Evolutionary conservation across 2,329 filamentous ascomycete species (phyloP).

Genomic region (Ophiostoma triangulosporum): DNA sequence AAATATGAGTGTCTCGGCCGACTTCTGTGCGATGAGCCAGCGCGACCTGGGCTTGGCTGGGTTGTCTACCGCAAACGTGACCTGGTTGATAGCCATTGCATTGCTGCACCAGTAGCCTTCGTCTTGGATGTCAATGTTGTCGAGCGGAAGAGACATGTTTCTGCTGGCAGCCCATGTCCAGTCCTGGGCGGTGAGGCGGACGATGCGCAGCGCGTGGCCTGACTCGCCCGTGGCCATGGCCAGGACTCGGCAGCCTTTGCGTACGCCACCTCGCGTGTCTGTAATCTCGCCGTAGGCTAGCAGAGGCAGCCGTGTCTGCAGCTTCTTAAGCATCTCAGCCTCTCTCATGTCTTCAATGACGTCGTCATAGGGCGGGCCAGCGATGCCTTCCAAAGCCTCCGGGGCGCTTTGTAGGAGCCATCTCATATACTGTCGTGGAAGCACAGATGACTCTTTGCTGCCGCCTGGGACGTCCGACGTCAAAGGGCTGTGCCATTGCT

Average conservation of each 20-base stretch:
- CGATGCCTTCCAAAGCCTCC: slow-evolving; percentile 31
- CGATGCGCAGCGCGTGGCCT: slow-evolving; percentile 44
- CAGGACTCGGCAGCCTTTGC: slow-evolving; percentile 23
- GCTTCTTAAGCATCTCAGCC: slow-evolving; percentile 10
- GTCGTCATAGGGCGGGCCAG: slow-evolving; percentile 17
- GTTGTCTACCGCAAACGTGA: slow-evolving; percentile 34
- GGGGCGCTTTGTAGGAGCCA: slow-evolving; percentile 41
- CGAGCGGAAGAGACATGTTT: slow-evolving; percentile 33
- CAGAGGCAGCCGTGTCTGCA: slow-evolving; percentile 20
- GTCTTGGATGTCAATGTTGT: slow-evolving; percentile 26
- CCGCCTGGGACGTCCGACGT: not conserved
- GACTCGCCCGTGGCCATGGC: slow-evolving; percentile 41
- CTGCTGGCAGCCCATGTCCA: slow-evolving; percentile 40
- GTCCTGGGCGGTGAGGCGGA: slow-evolving; percentile 33
- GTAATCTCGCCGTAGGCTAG: slow-evolving; percentile 44
- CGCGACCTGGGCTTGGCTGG: slow-evolving; percentile 19
- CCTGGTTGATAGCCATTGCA: slow-evolving; percentile 33
- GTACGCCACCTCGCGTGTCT: slow-evolving; percentile 21
- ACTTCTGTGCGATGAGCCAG: slow-evolving; percentile 42
- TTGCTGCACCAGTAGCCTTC: slow-evolving; percentile 43
- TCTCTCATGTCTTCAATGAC: slow-evolving; percentile 24
- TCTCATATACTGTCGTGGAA: slow-evolving; percentile 24
- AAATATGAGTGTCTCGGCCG: slow-evolving; percentile 36
- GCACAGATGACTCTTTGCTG: not conserved
- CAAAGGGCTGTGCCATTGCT: slow-evolving; percentile 17